Percentiles rank a stretch among this genome's conserved stretches.
These are phyloP conservation scores for Phoma sp. DNA, from an alignment of 2,329 filamentous ascomycete genomes.

Conservation along the genomic window DNA sequence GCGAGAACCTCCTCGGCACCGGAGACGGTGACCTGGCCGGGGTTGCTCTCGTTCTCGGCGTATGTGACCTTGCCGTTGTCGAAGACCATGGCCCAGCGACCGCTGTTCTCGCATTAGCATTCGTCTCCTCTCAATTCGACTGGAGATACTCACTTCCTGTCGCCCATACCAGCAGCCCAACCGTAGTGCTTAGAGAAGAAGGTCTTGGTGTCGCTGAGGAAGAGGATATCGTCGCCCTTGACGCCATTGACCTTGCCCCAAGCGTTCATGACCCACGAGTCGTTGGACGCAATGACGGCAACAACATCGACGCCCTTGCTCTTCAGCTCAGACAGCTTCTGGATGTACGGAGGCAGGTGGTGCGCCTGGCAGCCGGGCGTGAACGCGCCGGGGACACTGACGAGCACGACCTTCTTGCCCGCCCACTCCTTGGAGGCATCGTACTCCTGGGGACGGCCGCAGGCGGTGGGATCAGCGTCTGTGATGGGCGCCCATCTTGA, in stretches of 20 bases:
- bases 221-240: conserved; percentile 75
- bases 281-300: conserved; percentile 83
- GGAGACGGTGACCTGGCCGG: conserved; percentile 56
- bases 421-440: conserved; percentile 79
- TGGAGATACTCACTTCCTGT: conserved; percentile 62
- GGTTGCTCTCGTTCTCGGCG: conserved; percentile 72
- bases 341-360: conserved; percentile 82
- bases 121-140: neutral
- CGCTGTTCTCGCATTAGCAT: conserved; percentile 37
- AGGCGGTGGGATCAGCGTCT: conserved; percentile 73
- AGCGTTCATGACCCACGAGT: conserved; percentile 84
- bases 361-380: conserved; percentile 80
- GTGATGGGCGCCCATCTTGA: conserved; percentile 77
- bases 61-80: conserved; percentile 82
- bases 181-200: conserved; percentile 80
- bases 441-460: conserved; percentile 79
- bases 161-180: conserved; percentile 72
- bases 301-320: conserved; percentile 83
- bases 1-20: conserved; percentile 56
- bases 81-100: conserved; percentile 79
- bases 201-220: conserved; percentile 75
- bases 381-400: conserved; percentile 66
- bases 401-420: conserved; percentile 74
- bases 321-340: conserved; percentile 73
- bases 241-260: conserved; percentile 89